Conservation (phyloP, 2,329 filamentous ascomycete genomes). For the Colletotrichum sp. region DNA sequence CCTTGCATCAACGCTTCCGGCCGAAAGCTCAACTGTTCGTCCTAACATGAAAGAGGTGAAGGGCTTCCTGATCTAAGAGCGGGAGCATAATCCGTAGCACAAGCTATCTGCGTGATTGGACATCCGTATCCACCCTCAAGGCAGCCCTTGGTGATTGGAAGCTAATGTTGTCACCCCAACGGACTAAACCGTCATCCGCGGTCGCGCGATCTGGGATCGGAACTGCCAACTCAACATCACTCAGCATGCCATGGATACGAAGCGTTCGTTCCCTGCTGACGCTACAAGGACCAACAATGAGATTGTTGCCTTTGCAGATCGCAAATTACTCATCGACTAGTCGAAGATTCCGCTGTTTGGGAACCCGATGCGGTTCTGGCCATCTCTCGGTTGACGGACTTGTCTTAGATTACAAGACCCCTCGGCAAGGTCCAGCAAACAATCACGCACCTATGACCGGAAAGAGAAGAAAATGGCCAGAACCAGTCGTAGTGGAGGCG, state of each 20-base stretch:
- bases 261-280: background rate
- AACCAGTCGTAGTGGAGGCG: background rate
- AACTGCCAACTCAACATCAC: background rate
- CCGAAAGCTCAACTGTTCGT: background rate
- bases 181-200: constrained; percentile 1
- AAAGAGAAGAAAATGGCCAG: constrained; percentile 4
- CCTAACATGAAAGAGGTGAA: background rate
- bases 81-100: background rate
- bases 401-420: constrained; percentile 1
- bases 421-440: background rate
- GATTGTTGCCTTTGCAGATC: background rate
- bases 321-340: background rate
- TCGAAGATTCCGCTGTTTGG: background rate
- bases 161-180: background rate
- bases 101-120: background rate
- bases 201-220: background rate
- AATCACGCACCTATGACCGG: background rate
- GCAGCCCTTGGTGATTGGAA: background rate
- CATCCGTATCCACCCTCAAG: background rate
- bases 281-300: background rate
- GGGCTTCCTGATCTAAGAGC: background rate
- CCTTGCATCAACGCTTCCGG: background rate
- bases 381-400: background rate
- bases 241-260: background rate
- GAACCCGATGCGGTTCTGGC: background rate